These are phyloP conservation scores for Echinosophora koreensis DNA, from an alignment of 306 rosid species.

Conservation along the genomic window DNA sequence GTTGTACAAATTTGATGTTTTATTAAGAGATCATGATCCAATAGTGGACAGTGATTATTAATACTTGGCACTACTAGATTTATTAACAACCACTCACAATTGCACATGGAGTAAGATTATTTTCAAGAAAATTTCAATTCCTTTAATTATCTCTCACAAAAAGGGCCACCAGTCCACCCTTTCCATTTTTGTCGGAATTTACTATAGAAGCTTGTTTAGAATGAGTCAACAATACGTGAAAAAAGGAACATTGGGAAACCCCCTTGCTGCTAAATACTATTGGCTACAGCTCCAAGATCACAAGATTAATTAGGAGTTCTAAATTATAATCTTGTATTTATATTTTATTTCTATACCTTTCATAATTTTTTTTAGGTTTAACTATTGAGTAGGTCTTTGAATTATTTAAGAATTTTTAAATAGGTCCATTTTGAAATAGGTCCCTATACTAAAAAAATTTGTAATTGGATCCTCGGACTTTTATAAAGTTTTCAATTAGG, in stretches of 20 bases:
- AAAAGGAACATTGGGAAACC: neutral
- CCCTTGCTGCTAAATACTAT: neutral
- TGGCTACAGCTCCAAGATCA: conserved; percentile 12
- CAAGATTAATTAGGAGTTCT: neutral
- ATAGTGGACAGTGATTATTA: no score
- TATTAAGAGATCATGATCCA: conserved; percentile 30
- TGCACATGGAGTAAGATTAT: neutral
- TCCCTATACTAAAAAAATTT: no score
- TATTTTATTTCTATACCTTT: no score
- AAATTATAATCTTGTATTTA: no score
- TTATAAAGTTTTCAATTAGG: no score
- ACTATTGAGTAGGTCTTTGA: no score
- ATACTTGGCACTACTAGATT: conserved; percentile 19
- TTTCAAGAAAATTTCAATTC: neutral
- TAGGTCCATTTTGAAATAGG: no score
- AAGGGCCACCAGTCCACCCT: conserved; percentile 42
- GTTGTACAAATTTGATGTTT: conserved; percentile 6
- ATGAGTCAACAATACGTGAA: conserved; percentile 23
- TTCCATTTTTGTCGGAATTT: conserved; percentile 49
- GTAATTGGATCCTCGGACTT: no score
- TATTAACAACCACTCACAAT: conserved; percentile 27
- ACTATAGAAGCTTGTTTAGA: neutral
- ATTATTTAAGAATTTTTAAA: no score
- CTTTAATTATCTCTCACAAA: neutral
- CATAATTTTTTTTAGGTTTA: no score